A percentile compares a stretch with the other conserved stretches of the same genome.
phyloP scores from a whole-genome alignment of 176 grass and related monocot genomes.

The Chloris gayana region DNA sequence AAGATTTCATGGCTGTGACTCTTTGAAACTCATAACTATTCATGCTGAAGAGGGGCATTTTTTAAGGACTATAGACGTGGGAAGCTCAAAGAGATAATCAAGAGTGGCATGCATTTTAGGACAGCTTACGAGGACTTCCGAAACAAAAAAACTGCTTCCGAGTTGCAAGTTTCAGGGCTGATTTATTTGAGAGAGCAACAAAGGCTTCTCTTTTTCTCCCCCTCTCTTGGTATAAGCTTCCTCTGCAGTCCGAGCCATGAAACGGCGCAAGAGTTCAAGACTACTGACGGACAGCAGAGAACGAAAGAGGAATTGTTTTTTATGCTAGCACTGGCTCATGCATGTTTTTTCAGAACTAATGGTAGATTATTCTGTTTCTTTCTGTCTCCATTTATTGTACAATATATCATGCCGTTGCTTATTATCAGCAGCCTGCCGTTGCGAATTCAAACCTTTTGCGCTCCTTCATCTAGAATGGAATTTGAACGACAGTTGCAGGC shows the following conservation, averaged over 20 bases:
- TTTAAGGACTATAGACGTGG: neutral
- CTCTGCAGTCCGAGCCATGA: neutral
- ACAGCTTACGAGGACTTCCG: too few relatives aligned
- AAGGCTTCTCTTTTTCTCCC: neutral
- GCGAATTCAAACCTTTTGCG: constrained; percentile 12
- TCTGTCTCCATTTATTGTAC: too few relatives aligned
- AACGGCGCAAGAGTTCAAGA: neutral
- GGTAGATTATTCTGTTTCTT: too few relatives aligned
- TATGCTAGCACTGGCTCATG: too few relatives aligned
- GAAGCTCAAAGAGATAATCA: neutral
- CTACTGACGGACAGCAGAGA: too few relatives aligned
- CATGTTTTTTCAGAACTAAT: too few relatives aligned
- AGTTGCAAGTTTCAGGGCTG: neutral
- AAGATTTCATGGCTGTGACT: neutral
- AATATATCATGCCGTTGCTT: too few relatives aligned
- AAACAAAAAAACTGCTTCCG: neutral
- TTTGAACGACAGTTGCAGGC: neutral
- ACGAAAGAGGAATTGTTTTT: too few relatives aligned
- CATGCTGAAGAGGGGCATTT: neutral
- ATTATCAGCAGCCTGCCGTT: neutral
- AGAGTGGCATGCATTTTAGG: neutral
- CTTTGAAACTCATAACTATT: neutral
- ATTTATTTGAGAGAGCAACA: neutral
- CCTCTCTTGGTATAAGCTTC: neutral
- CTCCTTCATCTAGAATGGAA: neutral